Percentiles rank a stretch among this genome's conserved stretches.
Conservation (phyloP, 176 grass and related monocot species). For the Dactylis glomerata region DNA sequence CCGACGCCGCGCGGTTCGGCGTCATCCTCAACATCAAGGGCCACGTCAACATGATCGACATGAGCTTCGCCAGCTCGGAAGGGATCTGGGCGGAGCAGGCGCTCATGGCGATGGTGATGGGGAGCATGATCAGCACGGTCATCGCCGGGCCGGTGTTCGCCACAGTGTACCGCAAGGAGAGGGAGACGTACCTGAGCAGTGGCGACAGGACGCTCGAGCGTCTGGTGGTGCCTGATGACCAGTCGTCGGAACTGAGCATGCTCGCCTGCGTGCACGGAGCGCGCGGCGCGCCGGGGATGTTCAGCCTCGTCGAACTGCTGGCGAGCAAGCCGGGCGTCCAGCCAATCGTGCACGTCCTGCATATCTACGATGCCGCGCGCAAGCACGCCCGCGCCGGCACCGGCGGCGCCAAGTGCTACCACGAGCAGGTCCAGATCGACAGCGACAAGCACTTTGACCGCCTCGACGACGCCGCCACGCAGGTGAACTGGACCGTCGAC, state of each 20-base stretch:
- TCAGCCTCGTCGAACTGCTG: constrained; percentile 37
- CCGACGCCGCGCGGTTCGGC: constrained; percentile 31
- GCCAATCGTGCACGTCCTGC: constrained; percentile 32
- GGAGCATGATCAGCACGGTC: constrained; percentile 48
- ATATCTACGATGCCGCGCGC: constrained; percentile 19
- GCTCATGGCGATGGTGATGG: constrained; percentile 44
- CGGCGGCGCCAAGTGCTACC: constrained; percentile 15
- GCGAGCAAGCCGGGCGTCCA: constrained; percentile 18
- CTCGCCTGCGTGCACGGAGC: constrained; percentile 39
- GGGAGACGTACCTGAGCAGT: constrained; percentile 26
- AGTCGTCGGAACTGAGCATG: constrained; percentile 28
- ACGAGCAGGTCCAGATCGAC: constrained; percentile 16
- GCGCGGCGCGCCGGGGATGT: constrained; percentile 29
- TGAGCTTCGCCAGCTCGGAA: constrained; percentile 35
- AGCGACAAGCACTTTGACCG: constrained; percentile 18
- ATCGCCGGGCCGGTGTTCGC: constrained; percentile 35
- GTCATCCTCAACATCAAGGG: constrained; percentile 48
- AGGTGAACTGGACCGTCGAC: constrained; percentile 35
- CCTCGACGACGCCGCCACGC: constrained; percentile 12
- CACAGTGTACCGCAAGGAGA: constrained; percentile 35
- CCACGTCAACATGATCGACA: constrained; percentile 54
- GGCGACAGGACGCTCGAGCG: constrained; percentile 23
- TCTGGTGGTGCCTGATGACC: background rate
- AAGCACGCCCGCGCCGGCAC: background rate
- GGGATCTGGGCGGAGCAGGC: constrained; percentile 56